Conservation (phyloP, 176 grass and related monocot species). For the Bolboschoenus planiculmis region DNA sequence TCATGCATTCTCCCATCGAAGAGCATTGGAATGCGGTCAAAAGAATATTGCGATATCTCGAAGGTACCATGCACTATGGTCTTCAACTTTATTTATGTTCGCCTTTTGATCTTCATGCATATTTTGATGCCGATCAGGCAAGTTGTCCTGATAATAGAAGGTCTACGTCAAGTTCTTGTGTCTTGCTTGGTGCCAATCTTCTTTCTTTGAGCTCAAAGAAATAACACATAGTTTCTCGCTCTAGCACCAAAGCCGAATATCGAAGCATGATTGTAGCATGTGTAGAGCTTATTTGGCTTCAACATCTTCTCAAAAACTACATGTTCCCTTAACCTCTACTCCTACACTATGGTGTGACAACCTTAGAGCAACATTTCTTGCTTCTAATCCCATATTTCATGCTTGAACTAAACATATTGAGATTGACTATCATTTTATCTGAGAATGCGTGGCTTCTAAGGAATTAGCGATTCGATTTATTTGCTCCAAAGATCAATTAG, state of each 20-base stretch:
- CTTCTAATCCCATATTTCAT: neutral
- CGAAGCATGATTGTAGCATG: neutral
- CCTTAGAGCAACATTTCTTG: neutral
- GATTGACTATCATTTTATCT: neutral
- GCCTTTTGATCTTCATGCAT: neutral
- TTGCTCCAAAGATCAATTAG: neutral
- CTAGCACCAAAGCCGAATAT: neutral
- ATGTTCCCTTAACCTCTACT: neutral
- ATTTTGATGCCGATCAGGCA: neutral
- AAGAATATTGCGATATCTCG: neutral
- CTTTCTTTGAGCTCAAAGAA: neutral
- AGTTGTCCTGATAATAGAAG: neutral
- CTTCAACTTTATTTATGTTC: neutral
- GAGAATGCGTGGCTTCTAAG: neutral
- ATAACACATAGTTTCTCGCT: neutral
- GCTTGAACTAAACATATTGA: neutral
- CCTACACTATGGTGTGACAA: neutral
- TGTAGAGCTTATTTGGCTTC: neutral
- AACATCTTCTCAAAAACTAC: neutral
- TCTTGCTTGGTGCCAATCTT: neutral
- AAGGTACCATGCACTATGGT: neutral
- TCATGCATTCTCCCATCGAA: neutral
- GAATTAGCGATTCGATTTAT: neutral
- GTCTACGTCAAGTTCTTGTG: neutral
- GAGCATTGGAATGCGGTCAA: neutral